These are phyloP conservation scores for Hysterangium stoloniferum DNA, from an alignment of 768 basidiomycete species.

Conservation along the genomic window DNA sequence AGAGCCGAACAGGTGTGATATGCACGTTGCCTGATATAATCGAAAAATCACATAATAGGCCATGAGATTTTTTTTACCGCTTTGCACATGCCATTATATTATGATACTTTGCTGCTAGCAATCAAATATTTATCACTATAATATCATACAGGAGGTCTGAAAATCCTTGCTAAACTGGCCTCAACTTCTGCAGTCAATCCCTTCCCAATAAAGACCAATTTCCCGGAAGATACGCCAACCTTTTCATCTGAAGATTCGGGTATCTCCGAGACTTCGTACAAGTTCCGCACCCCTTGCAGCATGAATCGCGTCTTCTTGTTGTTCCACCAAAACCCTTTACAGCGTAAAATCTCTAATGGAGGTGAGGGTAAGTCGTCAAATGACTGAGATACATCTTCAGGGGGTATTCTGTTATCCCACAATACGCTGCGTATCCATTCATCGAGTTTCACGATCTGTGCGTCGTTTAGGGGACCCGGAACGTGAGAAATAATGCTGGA, in stretches of 20 bases:
- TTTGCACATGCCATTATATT: too few species aligned
- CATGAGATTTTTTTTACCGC: too few species aligned
- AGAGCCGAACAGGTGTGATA: too few species aligned
- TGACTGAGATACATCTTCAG: neutral
- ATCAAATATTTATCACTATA: too few species aligned
- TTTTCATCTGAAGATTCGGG: constrained; percentile 27
- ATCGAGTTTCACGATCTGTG: constrained; percentile 51
- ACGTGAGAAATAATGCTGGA: constrained; percentile 61
- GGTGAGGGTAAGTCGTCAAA: neutral
- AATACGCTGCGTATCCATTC: constrained; percentile 74
- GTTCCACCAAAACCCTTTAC: constrained; percentile 73
- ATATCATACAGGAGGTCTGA: too few species aligned
- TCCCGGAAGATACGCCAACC: constrained; percentile 57
- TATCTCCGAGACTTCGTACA: constrained; percentile 71
- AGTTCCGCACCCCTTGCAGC: constrained; percentile 83
- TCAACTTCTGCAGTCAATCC: constrained; percentile 54
- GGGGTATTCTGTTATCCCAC: constrained; percentile 64
- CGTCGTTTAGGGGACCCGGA: constrained; percentile 49
- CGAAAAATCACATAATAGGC: too few species aligned
- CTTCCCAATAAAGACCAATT: constrained; percentile 84
- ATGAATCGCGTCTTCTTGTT: constrained; percentile 54
- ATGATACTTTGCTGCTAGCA: too few species aligned
- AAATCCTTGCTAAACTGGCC: constrained; percentile 35
- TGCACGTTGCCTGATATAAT: too few species aligned
- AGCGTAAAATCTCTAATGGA: constrained; percentile 64